Evolutionary conservation across 805 yeast species (phyloP).

Genomic region (Pichia exigua): DNA sequence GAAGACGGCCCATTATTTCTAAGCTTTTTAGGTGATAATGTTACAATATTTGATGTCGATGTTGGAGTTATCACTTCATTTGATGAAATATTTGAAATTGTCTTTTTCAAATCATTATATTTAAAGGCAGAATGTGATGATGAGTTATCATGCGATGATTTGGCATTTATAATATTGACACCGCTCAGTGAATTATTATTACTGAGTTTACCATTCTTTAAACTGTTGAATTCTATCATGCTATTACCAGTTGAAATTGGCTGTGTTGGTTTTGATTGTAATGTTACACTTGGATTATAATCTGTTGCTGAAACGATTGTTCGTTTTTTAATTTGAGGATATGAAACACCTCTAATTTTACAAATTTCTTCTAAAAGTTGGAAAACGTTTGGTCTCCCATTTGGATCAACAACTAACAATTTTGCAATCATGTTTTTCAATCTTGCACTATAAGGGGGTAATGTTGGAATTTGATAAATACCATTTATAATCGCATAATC

Average conservation of each 20-base stretch:
- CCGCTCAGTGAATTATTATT: neutral
- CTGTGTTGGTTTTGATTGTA: neutral
- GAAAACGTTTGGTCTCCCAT: slow-evolving; percentile 63
- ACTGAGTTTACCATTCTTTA: neutral
- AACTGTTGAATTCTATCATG: neutral
- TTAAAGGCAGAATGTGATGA: neutral
- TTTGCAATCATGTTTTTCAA: slow-evolving; percentile 57
- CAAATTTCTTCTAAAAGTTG: slow-evolving; percentile 66
- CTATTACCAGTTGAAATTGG: neutral
- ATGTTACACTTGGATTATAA: neutral
- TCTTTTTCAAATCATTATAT: slow-evolving; percentile 2
- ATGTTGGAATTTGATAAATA: slow-evolving; percentile 41
- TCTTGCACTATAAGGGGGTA: slow-evolving; percentile 52
- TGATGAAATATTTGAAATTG: neutral
- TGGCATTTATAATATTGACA: neutral
- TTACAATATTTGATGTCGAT: neutral
- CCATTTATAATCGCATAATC: slow-evolving; percentile 59
- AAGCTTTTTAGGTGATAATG: neutral
- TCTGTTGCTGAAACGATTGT: neutral
- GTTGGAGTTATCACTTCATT: neutral
- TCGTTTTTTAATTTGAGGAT: slow-evolving; percentile 20
- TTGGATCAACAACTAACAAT: slow-evolving; percentile 57
- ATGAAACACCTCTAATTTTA: slow-evolving; percentile 44
- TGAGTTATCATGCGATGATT: neutral
- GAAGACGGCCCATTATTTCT: neutral